Evolutionary conservation across 768 basidiomycete species (phyloP).

Genomic region (Polyporus arcularius): DNA sequence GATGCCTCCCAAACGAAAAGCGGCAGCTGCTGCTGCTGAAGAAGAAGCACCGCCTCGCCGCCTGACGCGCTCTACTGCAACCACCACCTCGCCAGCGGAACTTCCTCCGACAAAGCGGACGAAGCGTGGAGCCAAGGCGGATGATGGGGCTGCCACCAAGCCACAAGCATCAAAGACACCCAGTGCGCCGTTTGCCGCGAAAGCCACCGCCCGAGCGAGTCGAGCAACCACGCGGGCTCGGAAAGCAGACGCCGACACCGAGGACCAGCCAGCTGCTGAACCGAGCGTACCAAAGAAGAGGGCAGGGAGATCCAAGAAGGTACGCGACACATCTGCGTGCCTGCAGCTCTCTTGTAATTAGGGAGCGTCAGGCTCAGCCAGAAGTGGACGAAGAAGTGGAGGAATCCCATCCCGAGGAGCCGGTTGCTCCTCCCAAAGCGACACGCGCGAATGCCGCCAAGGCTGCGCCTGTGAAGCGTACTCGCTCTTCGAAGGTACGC

Average conservation of each 20-base stretch:
- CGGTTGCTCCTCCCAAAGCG: too few relatives aligned
- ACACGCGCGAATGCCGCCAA: too few relatives aligned
- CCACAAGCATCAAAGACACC: constrained; percentile 5
- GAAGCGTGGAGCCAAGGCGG: constrained; percentile 3
- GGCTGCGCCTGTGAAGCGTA: not conserved
- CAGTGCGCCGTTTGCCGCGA: not conserved
- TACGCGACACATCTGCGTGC: not conserved
- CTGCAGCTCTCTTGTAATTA: not conserved
- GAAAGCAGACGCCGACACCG: not conserved
- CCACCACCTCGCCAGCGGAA: not conserved
- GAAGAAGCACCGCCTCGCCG: constrained; percentile 24
- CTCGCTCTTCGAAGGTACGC: not conserved
- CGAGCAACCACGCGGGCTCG: constrained; percentile 11
- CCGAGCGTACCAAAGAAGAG: constrained; percentile 7
- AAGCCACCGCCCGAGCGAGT: not conserved
- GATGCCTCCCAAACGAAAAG: constrained; percentile 39
- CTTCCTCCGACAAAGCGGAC: constrained; percentile 3
- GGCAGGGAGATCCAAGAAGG: not conserved
- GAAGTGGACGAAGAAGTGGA: not conserved
- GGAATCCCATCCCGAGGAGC: too few relatives aligned
- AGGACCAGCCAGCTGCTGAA: not conserved
- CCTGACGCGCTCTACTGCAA: constrained; percentile 19
- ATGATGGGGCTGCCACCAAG: not conserved
- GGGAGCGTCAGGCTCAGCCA: not conserved
- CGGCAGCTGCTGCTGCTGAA: not conserved